These are phyloP conservation scores for Cinchona pubescens DNA, from an alignment of 257 asterid genomes.

Conservation along the genomic window DNA sequence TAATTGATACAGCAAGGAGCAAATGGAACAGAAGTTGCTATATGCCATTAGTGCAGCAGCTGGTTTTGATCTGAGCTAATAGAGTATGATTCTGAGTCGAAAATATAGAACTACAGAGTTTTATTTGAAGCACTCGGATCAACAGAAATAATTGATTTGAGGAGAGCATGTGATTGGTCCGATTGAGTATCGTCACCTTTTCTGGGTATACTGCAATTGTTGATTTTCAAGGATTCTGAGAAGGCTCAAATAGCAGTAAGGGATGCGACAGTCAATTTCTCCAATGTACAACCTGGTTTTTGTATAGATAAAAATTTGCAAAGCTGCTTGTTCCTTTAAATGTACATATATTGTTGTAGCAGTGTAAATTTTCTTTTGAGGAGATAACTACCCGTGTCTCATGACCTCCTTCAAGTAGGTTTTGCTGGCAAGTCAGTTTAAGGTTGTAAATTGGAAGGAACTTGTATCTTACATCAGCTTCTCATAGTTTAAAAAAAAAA, in stretches of 20 bases:
- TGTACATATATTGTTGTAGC: conserved; percentile 27
- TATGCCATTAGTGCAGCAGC: conserved; percentile 89
- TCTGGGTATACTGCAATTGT: background rate
- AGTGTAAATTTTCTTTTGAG: conserved; percentile 33
- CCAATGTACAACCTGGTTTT: background rate
- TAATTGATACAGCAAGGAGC: conserved; percentile 65
- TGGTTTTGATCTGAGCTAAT: conserved; percentile 94
- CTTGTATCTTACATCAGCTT: background rate
- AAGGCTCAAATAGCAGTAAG: background rate
- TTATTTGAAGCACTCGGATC: background rate
- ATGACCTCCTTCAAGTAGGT: conserved; percentile 5
- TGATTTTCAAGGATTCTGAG: background rate
- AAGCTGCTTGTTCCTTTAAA: conserved; percentile 9
- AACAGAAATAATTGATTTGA: background rate
- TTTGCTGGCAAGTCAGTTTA: background rate
- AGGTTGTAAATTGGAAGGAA: conserved; percentile 6
- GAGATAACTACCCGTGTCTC: background rate
- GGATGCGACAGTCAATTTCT: background rate
- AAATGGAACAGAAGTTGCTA: conserved; percentile 79
- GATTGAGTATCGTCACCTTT: background rate
- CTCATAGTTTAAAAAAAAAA: background rate
- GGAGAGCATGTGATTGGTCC: background rate
- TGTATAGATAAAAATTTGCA: background rate
- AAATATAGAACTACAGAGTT: conserved; percentile 10
- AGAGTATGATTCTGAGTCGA: background rate